These are phyloP conservation scores for Periconia sp. DNA, from an alignment of 2,329 filamentous ascomycete species.

Conservation along the genomic window DNA sequence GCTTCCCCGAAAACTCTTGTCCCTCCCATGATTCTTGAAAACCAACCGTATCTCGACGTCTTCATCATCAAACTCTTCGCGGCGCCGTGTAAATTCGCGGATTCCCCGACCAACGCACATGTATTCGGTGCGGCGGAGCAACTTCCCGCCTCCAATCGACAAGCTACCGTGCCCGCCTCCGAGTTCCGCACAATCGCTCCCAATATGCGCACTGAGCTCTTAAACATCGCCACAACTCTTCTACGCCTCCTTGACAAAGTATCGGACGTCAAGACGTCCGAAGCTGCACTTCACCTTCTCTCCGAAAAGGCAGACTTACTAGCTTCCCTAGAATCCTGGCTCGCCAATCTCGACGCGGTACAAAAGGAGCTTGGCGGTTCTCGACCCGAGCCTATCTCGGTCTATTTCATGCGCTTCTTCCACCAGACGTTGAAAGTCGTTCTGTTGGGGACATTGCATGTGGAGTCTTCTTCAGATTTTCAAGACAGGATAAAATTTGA, in stretches of 20 bases:
- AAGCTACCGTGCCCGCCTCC: conserved; percentile 4
- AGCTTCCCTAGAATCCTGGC: conserved; percentile 15
- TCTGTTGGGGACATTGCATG: conserved; percentile 13
- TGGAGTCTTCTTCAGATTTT: conserved; percentile 10
- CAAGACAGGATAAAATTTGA: conserved; percentile 6
- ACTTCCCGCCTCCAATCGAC: neutral
- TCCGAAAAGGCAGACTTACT: conserved; percentile 16
- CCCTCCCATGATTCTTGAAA: conserved; percentile 33
- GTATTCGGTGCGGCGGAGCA: conserved; percentile 4
- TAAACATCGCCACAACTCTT: conserved; percentile 13
- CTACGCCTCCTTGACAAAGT: conserved; percentile 19
- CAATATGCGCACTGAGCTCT: conserved; percentile 18
- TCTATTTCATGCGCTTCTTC: conserved; percentile 20
- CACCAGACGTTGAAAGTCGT: conserved; percentile 19
- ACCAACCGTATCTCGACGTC: conserved; percentile 41
- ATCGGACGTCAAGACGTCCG: conserved; percentile 10
- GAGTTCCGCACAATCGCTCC: conserved; percentile 19
- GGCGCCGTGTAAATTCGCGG: conserved; percentile 22
- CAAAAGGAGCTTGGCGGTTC: conserved; percentile 1
- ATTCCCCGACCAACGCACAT: conserved; percentile 9
- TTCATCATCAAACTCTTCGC: conserved; percentile 22
- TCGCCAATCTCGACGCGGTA: conserved; percentile 8
- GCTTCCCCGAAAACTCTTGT: conserved; percentile 25
- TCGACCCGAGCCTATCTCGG: conserved; percentile 12
- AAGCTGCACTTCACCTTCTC: conserved; percentile 12